Base-by-base conservation (phyloP, 345 rosid genomes). In the Melastoma malabathricum region DNA sequence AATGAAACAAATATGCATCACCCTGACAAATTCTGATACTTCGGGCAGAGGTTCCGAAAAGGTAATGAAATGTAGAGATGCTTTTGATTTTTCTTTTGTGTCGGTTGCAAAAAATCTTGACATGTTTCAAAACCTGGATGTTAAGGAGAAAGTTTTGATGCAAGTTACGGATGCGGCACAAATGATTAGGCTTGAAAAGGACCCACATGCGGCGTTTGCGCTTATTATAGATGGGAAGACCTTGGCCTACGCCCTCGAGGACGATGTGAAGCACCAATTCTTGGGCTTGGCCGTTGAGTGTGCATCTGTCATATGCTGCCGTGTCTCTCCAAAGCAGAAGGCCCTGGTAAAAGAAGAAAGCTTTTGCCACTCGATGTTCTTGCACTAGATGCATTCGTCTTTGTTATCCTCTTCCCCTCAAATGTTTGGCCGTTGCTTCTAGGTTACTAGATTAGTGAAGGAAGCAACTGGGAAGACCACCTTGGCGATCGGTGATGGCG, bases 271-370 rank as follows among this genome's bases (percentile, higher is more conserved):
- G 79, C 64, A 69, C 59, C 67, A 66, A 61, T 88, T 84, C 75
- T 68, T 88, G 10, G 70, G 60, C 15, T 75, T 87, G 59, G 88
- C 94, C 19, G 84, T 80, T 48, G 71, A 74, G 38, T 87, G 94
- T 70, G 88, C 88, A 29, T 84, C 94, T 27, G 94, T 87, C 38
- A 71, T 87, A 48, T 87, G 96, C 68, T 87, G 94, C 23, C 85
- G 94, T 0, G 90, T 84, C 49, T 84, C 96, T 48, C 96, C 94
- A 1, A 87, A 77, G 60, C 90, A 87, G 71, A 87, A 87, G 65
- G 94, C 87, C 44, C 62, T 75, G 60, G 93, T 87, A 74, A 13
- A 34, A 2, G 12, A 34, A 34, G 12, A 7, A 5, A 34, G 2
- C 41, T 34, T 34, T 34, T 12, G 12, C 9, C 41, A 12, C 12